Evolutionary conservation across 768 basidiomycete species (phyloP), one percentile per base, ranked within the genome.

Genomic region (Lentinula lateritia): DNA sequence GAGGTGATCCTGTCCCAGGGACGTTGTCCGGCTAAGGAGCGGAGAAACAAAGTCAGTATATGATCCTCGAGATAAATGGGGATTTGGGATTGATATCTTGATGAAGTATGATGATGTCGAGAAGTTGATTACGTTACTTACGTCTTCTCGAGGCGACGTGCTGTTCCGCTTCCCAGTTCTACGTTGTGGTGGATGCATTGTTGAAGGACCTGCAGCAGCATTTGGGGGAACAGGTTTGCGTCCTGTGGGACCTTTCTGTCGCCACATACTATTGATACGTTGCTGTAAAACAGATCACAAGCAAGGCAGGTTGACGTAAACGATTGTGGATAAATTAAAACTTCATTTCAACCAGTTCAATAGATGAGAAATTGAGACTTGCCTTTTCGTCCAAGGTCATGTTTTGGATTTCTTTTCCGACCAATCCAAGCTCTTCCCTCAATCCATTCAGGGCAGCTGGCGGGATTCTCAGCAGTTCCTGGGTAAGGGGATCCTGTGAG

Each of bases 341-440:
- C 52, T 69, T 38, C 18, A 39, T 13, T 41, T 56, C 38, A 56
- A 41, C 28, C 6, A 12, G 8, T 54, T 10, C 20, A 12, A 38
- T 50, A 7, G 7, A 64, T 38, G 34, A 18, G 39, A 46, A 55
- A 50, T 62, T 52, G 55, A 62, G 68, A 61, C 41, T 46, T 63
- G 88, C 89, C 81, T 89, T 90, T n/a, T 90, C 89, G 0, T 75
- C 72, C n/a, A 68, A 35, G 39, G 75, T 78, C 64, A 87, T 68
- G 15, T 72, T 63, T 2, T 61, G 64, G 0, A 77, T 39, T 12
- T 86, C 83, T 70, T 82, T 86, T 28, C 82, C 81, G 1, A 57
- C 67, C 1, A 81, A 13, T 6, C 79, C 79, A 32, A 79, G 46
- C 15, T 84, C 84, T 23, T 66, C 63, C 68, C 76, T 83, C 60